phyloP scores from a whole-genome alignment of 140 eudicot species.

The Bidens hawaiensis region DNA sequence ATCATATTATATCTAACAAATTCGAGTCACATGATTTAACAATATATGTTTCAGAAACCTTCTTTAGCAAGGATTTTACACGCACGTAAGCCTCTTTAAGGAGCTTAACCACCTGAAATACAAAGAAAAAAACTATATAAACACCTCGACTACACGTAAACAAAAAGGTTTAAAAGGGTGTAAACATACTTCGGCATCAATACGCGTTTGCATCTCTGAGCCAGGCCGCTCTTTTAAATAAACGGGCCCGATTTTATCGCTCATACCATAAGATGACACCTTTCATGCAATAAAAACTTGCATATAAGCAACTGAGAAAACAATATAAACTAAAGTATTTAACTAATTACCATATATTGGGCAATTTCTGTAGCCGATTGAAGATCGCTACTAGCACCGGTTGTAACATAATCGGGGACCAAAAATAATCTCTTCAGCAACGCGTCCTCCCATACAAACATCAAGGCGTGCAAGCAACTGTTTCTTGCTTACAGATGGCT shows the following conservation, averaged over 20 bases:
- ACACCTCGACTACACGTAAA: background rate
- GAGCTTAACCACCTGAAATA: slow-evolving; percentile 60
- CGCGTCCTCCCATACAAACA: slow-evolving; percentile 99
- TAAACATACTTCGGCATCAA: slow-evolving; percentile 64
- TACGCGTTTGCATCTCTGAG: slow-evolving; percentile 76
- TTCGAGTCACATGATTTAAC: background rate
- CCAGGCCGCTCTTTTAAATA: slow-evolving; percentile 72
- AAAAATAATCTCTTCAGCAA: slow-evolving; percentile 93
- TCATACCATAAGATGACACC: slow-evolving; percentile 87
- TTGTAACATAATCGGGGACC: slow-evolving; percentile 84
- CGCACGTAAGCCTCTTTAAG: slow-evolving; percentile 71
- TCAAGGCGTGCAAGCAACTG: slow-evolving; percentile 94
- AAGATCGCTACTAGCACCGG: slow-evolving; percentile 95
- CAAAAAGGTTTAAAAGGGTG: background rate
- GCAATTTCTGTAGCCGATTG: slow-evolving; percentile 87
- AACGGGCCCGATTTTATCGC: slow-evolving; percentile 79
- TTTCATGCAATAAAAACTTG: slow-evolving; percentile 12
- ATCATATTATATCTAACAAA: background rate
- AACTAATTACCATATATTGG: slow-evolving; percentile 87
- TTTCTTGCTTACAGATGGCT: slow-evolving; percentile 88
- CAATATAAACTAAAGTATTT: background rate
- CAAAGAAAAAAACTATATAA: background rate
- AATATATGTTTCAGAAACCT: slow-evolving; percentile 30
- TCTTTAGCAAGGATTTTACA: slow-evolving; percentile 62
- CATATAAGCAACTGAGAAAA: background rate